These are phyloP conservation scores for Yarrowia osloensis DNA, from an alignment of 805 yeast species.

Conservation along the genomic window DNA sequence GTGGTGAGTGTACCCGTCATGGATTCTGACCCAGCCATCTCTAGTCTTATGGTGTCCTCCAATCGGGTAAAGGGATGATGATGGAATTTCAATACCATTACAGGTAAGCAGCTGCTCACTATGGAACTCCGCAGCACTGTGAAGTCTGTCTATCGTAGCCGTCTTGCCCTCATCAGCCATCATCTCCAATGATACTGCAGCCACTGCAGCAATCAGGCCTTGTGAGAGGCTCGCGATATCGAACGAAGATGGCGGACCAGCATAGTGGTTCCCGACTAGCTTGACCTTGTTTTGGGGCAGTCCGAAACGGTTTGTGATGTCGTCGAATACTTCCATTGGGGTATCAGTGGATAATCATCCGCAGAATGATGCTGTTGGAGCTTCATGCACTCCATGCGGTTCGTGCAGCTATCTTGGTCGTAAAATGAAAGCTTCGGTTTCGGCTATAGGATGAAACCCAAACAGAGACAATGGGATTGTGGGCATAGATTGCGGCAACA, in stretches of 20 bases:
- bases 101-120: not conserved
- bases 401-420: not conserved
- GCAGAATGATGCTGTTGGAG: not conserved
- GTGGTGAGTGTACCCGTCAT: slow-evolving; percentile 15
- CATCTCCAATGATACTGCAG: slow-evolving; percentile 4
- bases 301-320: not conserved
- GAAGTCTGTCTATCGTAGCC: not conserved
- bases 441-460: not conserved
- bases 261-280: not conserved
- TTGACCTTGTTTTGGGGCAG: not conserved
- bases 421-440: not conserved
- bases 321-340: not conserved
- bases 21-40: slow-evolving; percentile 12
- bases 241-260: slow-evolving; percentile 4
- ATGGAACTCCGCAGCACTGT: slow-evolving; percentile 5
- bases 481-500: too few species aligned
- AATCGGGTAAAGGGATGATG: not conserved
- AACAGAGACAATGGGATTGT: too few species aligned
- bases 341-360: not conserved
- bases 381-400: not conserved
- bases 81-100: not conserved
- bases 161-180: not conserved
- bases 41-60: not conserved
- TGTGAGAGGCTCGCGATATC: not conserved
- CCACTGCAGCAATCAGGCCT: not conserved